phyloP scores from a whole-genome alignment of 331 rosid genomes.

The Rhamnella rubrinervis region DNA sequence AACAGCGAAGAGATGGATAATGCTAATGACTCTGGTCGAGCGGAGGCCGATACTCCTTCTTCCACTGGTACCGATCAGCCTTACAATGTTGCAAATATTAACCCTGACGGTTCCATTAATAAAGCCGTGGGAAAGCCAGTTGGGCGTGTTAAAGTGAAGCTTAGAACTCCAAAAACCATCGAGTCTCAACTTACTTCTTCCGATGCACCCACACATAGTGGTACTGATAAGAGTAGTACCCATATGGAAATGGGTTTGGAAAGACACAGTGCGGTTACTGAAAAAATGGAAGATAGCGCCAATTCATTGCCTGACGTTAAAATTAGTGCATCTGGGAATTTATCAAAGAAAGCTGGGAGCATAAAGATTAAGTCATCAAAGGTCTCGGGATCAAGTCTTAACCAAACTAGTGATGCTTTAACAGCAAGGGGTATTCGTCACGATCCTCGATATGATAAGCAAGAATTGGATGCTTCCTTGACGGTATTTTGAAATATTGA shows the following conservation, averaged over 20 bases:
- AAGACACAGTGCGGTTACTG: constrained; percentile 43
- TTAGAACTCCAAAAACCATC: constrained; percentile 54
- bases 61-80: constrained; percentile 79
- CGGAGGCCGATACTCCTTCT: constrained; percentile 77
- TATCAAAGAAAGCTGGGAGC: constrained; percentile 62
- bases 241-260: constrained; percentile 63
- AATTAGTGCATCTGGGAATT: constrained; percentile 23
- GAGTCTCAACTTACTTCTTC: constrained; percentile 72
- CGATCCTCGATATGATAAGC: constrained; percentile 52
- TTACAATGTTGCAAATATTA: constrained; percentile 54
- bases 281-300: constrained; percentile 78
- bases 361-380: constrained; percentile 78
- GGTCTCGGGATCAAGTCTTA: constrained; percentile 51
- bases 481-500: constrained; percentile 42
- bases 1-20: constrained; percentile 39
- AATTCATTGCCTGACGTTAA: constrained; percentile 54
- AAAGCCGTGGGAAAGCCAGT: constrained; percentile 51
- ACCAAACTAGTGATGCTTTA: constrained; percentile 30
- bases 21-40: constrained; percentile 48
- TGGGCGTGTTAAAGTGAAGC: constrained; percentile 92
- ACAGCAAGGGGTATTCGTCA: constrained; percentile 29
- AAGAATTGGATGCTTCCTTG: constrained; percentile 69
- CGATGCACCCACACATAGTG: constrained; percentile 76
- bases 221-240: constrained; percentile 82
- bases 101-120: constrained; percentile 57